Evolutionary conservation across 2,329 filamentous ascomycete species (phyloP), one percentile per base, ranked within the genome.

Genomic region (Beauveria varroae): DNA sequence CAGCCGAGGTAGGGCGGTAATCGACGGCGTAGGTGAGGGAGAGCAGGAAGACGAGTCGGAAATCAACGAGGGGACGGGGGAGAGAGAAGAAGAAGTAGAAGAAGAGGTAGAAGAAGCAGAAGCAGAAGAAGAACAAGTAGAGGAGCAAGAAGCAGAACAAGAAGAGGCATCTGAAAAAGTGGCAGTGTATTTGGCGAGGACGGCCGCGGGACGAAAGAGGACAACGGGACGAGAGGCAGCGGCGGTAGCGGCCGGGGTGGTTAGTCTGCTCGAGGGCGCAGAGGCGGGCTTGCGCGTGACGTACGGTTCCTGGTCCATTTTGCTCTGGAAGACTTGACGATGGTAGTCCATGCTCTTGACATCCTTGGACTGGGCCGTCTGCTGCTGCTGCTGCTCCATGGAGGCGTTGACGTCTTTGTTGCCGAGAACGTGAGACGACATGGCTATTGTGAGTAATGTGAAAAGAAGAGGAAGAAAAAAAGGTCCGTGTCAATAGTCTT

Each of bases 271-370:
- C 9, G 37, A 24, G 20, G 57, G 20, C 3, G 57, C 41, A 53
- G 57, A 37, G 12, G 53, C 12, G 47, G 41, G 6, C 18, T 55
- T 55, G 22, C 43, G 51, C 46, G 18, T 10, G n/a, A 77, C 85
- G 66, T 79, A 90, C 88, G 84, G 78, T 65, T 83, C 81, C 69
- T 85, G 78, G 61, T 87, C 81, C 73, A 91, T 85, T 79, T 89
- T 90, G 72, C 82, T 84, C 72, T 90, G 83, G 63, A 92, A 79
- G 61, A 90, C 80, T 76, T 91, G 86, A 64, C 89, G 88, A 72
- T 92, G 89, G 72, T 90, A 90, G 70, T 91, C 88, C 80, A 93
- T 85, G 77, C 79, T 86, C 81, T 86, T 86, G 59, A 85, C 75
- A 63, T 82, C 76, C 72, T 81, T 79, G 68, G 65, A 68, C 62